A percentile compares a stretch with the other conserved stretches of the same genome.
phyloP scores from a whole-genome alignment of 306 rosid genomes.

The Ochetophila trinervis region DNA sequence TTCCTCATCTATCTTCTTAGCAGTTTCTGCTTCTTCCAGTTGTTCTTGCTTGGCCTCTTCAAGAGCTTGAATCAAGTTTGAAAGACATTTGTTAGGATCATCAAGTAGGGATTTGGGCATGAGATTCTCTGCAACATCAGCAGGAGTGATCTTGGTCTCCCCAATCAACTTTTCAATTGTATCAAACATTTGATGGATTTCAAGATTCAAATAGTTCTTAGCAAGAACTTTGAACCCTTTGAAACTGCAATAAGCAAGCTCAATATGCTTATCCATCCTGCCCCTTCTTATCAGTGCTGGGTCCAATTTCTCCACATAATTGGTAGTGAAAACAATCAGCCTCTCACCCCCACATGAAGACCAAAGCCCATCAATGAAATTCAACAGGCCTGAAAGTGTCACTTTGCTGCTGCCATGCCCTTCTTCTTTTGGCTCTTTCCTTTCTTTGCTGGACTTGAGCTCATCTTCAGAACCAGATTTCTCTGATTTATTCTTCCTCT shows the following conservation, averaged over 20 bases:
- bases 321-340: constrained; percentile 74
- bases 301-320: constrained; percentile 81
- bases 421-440: constrained; percentile 56
- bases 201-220: constrained; percentile 56
- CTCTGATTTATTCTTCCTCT: constrained; percentile 67
- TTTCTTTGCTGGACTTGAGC: constrained; percentile 31
- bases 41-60: constrained; percentile 36
- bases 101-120: constrained; percentile 73
- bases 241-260: constrained; percentile 70
- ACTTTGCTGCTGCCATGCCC: constrained; percentile 52
- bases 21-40: not conserved
- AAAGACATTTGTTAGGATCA: constrained; percentile 58
- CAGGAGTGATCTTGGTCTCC: constrained; percentile 23
- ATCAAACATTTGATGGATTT: constrained; percentile 54
- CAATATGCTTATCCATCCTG: constrained; percentile 82
- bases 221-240: constrained; percentile 74
- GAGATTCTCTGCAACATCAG: constrained; percentile 77
- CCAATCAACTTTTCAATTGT: constrained; percentile 21
- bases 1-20: constrained; percentile 31
- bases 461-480: constrained; percentile 42
- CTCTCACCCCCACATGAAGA: constrained; percentile 85
- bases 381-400: constrained; percentile 85
- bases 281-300: constrained; percentile 86
- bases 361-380: constrained; percentile 89
- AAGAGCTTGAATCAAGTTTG: constrained; percentile 54